Percentiles rank a stretch among this genome's conserved stretches.
Conservation (phyloP, 83 land plant genomes). For the Picea mariana region DNA sequence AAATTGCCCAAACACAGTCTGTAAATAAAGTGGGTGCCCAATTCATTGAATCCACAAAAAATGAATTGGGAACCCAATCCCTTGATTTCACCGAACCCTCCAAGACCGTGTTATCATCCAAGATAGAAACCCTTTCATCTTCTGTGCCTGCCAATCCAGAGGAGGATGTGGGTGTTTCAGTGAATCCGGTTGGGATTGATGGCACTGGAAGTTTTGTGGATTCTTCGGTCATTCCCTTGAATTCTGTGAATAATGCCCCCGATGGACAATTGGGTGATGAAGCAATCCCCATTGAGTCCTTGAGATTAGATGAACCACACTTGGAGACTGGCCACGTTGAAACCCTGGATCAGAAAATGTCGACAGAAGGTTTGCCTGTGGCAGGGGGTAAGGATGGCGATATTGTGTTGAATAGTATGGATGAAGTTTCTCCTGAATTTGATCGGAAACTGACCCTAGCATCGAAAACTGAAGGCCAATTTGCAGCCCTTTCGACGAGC, state of each 20-base stretch:
- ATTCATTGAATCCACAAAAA: not conserved
- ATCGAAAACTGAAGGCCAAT: not conserved
- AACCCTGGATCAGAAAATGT: not conserved
- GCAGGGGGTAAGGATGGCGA: not conserved
- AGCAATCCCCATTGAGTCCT: not conserved
- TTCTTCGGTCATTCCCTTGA: not conserved
- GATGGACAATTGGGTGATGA: not conserved
- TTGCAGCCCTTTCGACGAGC: not conserved
- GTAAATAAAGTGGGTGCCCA: not conserved
- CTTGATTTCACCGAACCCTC: not conserved
- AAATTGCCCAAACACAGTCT: not conserved
- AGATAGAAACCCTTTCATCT: conserved; percentile 6
- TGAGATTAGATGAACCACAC: not conserved
- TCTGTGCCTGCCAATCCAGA: conserved; percentile 4
- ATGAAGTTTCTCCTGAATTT: conserved; percentile 40
- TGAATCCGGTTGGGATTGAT: not conserved
- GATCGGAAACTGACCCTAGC: conserved; percentile 15
- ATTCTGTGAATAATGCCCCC: not conserved
- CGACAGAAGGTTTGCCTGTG: not conserved
- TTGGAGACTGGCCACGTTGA: not conserved
- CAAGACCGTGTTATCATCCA: not conserved
- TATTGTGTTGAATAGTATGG: conserved; percentile 15
- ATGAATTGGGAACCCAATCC: not conserved
- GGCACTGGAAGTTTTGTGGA: not conserved
- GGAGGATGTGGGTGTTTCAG: not conserved